Percentiles rank a stretch among this genome's conserved stretches.
These are phyloP conservation scores for Solanum piurae DNA, from an alignment of 257 asterid genomes.

Conservation along the genomic window DNA sequence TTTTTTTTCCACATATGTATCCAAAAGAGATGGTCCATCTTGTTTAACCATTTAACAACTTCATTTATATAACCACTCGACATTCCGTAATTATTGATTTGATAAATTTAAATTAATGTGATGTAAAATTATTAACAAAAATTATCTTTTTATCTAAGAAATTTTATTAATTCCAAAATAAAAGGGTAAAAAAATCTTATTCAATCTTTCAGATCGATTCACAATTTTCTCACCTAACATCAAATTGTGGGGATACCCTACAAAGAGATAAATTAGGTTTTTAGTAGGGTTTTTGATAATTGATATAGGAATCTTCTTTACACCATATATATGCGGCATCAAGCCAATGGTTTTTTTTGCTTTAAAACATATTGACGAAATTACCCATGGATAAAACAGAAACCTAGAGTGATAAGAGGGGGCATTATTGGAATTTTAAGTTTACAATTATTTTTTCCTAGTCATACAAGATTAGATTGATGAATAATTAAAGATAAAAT, in stretches of 20 bases:
- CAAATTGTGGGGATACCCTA: not conserved
- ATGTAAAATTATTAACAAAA: too few species aligned
- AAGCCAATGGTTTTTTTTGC: constrained; percentile 25
- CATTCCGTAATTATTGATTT: not conserved
- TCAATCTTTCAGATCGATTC: not conserved
- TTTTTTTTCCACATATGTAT: constrained; percentile 4
- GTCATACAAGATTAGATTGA: not conserved
- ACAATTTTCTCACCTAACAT: not conserved
- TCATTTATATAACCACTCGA: not conserved
- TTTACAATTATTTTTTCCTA: not conserved
- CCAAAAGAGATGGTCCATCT: constrained; percentile 33
- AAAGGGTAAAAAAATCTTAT: not conserved
- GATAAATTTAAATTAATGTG: too few species aligned
- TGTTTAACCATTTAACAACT: not conserved
- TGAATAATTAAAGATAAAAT: not conserved
- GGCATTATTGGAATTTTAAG: not conserved
- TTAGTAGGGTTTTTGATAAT: not conserved
- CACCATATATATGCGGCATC: constrained; percentile 73
- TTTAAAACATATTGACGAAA: not conserved
- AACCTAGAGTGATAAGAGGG: not conserved
- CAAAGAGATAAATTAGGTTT: not conserved
- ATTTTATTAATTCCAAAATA: not conserved
- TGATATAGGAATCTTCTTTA: not conserved
- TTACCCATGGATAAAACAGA: constrained; percentile 5
- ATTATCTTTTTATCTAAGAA: too few species aligned